phyloP scores from a whole-genome alignment of 495 filamentous ascomycete genomes.

The Talaromyces stipitatus region DNA sequence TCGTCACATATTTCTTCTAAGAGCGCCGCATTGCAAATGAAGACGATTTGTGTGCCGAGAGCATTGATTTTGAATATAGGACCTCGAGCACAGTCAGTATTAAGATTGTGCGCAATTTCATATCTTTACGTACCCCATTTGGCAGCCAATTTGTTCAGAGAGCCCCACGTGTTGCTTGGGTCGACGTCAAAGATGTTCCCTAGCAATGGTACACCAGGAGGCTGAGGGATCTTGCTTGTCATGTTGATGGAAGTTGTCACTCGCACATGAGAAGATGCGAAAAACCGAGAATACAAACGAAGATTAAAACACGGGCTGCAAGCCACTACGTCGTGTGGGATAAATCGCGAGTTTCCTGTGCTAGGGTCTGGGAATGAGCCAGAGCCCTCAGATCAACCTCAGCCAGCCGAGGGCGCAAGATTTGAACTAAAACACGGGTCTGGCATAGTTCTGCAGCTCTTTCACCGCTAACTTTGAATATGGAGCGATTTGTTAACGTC shows the following conservation, averaged over 20 bases:
- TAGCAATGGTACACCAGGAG: slow-evolving; percentile 57
- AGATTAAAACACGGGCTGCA: neutral
- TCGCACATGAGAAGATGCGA: neutral
- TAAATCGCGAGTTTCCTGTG: neutral
- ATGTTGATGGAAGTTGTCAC: slow-evolving; percentile 14
- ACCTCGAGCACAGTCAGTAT: slow-evolving; percentile 29
- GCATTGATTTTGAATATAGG: slow-evolving; percentile 66
- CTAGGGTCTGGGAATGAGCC: neutral
- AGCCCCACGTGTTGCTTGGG: slow-evolving; percentile 52
- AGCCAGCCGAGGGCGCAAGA: neutral
- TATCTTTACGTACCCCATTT: slow-evolving; percentile 47
- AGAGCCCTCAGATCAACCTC: neutral
- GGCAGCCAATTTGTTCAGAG: slow-evolving; percentile 54
- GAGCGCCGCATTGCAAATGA: slow-evolving; percentile 48
- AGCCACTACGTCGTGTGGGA: neutral
- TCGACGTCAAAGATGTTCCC: slow-evolving; percentile 63
- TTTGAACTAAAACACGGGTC: neutral
- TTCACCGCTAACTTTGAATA: neutral
- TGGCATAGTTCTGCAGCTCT: neutral
- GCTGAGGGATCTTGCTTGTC: slow-evolving; percentile 51
- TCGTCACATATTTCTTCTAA: slow-evolving; percentile 68
- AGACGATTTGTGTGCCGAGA: slow-evolving; percentile 41
- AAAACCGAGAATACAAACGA: neutral
- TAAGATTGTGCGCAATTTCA: neutral
- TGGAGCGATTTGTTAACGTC: neutral